phyloP scores from a whole-genome alignment of 1,139 yeast species.

The Saccharomyces hybrid region DNA sequence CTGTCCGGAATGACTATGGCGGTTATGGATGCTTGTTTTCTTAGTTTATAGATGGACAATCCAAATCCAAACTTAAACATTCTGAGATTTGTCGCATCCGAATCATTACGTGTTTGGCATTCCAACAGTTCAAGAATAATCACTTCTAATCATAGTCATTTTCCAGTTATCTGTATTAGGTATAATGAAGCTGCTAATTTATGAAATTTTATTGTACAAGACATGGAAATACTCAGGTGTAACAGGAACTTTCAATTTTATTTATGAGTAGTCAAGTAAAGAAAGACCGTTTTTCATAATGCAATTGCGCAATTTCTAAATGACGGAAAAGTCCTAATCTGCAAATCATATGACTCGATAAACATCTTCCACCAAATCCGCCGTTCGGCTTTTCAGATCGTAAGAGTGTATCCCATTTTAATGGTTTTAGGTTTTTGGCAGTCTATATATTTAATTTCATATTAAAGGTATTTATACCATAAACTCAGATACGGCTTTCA shows the following conservation, averaged over 20 bases:
- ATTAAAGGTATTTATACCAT: not conserved
- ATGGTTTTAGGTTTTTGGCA: not conserved
- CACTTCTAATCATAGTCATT: not conserved
- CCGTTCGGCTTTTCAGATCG: not conserved
- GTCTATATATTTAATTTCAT: not conserved
- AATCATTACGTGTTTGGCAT: not conserved
- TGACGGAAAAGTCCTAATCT: not conserved
- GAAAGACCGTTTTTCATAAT: not conserved
- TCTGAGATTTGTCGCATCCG: no score
- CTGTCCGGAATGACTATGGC: no score
- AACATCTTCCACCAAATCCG: not conserved
- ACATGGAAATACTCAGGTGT: not conserved
- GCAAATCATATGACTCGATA: not conserved
- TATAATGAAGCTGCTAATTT: not conserved
- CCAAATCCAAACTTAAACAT: no score
- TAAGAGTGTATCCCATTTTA: not conserved
- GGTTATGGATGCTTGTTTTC: no score
- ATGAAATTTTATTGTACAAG: not conserved
- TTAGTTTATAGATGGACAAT: no score
- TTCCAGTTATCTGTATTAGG: not conserved
- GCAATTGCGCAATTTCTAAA: not conserved
- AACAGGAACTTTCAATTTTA: not conserved
- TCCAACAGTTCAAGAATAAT: not conserved
- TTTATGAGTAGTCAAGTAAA: not conserved
- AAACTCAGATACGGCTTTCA: not conserved